These are phyloP conservation scores for Pyrenophora teres DNA, from an alignment of 2,329 filamentous ascomycete species.

Conservation along the genomic window DNA sequence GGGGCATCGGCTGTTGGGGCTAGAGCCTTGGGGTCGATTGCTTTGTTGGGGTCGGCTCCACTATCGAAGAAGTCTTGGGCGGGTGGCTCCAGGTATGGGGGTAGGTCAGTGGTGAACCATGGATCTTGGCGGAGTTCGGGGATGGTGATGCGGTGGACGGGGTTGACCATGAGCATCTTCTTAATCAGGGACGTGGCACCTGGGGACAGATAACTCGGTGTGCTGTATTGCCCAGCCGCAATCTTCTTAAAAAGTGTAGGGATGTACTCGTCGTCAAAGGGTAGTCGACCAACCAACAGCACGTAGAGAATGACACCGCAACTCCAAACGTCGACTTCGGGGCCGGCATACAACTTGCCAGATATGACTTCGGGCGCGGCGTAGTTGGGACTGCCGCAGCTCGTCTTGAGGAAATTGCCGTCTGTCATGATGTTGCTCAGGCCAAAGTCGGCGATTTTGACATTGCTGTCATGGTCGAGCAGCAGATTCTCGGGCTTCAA, in stretches of 20 bases:
- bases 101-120: constrained; percentile 89
- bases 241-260: constrained; percentile 98
- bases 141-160: constrained; percentile 91
- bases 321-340: constrained; percentile 98
- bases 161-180: constrained; percentile 93
- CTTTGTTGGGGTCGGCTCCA: constrained; percentile 89
- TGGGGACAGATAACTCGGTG: constrained; percentile 86
- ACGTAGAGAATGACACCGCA: constrained; percentile 83
- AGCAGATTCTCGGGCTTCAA: constrained; percentile 96
- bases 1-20: constrained; percentile 72
- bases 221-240: constrained; percentile 87
- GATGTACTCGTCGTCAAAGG: constrained; percentile 98
- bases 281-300: constrained; percentile 69
- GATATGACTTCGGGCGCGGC: constrained; percentile 97
- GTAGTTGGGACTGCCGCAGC: constrained; percentile 97
- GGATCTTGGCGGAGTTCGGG: constrained; percentile 90
- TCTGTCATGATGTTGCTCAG: constrained; percentile 99
- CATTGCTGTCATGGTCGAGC: constrained; percentile 92
- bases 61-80: constrained; percentile 92
- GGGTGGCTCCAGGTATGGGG: constrained; percentile 82
- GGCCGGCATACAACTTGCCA: constrained; percentile 94
- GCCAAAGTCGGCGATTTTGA: constrained; percentile 99
- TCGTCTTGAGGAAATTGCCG: constrained; percentile 98
- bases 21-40: constrained; percentile 81
- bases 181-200: constrained; percentile 83